A percentile compares a stretch with the other conserved stretches of the same genome.
Evolutionary conservation across 805 yeast species (phyloP).

Genomic region (Wickerhamiella kazuoi): DNA sequence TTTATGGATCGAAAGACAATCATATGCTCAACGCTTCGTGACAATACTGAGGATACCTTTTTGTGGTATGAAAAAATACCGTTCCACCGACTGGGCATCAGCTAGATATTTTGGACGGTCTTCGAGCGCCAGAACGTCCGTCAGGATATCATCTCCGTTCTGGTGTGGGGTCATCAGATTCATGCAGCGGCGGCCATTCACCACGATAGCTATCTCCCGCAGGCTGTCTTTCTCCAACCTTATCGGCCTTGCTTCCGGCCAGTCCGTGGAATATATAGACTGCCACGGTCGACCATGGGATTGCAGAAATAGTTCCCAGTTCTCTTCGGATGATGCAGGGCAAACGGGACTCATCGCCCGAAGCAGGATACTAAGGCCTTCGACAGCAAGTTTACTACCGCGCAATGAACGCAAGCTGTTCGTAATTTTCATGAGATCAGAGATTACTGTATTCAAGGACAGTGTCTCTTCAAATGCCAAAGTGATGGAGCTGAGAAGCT

Average conservation of each 20-base stretch:
- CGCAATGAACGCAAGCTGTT: conserved; percentile 23
- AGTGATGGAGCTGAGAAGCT: conserved; percentile 32
- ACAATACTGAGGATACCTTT: conserved; percentile 7
- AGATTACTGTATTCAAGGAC: conserved; percentile 67
- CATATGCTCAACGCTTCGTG: too few relatives aligned
- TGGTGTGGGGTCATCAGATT: neutral
- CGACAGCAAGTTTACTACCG: conserved; percentile 23
- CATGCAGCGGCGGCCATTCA: conserved; percentile 42
- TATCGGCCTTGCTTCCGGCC: conserved; percentile 34
- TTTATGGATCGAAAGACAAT: neutral
- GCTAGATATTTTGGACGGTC: neutral
- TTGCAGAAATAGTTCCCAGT: conserved; percentile 37
- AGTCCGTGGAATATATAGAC: conserved; percentile 38
- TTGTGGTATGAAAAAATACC: neutral
- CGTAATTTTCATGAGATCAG: conserved; percentile 78
- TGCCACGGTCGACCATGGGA: conserved; percentile 21
- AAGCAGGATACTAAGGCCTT: conserved; percentile 29
- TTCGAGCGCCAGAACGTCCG: neutral
- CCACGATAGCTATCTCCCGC: conserved; percentile 37
- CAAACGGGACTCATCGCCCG: conserved; percentile 61
- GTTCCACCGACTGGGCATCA: neutral
- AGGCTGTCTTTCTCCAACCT: neutral
- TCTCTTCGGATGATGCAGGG: conserved; percentile 70
- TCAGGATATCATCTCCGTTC: neutral
- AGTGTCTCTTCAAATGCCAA: conserved; percentile 40